Evolutionary conservation across 257 asterid genomes (phyloP).

Genomic region (Solanum appendiculatum): DNA sequence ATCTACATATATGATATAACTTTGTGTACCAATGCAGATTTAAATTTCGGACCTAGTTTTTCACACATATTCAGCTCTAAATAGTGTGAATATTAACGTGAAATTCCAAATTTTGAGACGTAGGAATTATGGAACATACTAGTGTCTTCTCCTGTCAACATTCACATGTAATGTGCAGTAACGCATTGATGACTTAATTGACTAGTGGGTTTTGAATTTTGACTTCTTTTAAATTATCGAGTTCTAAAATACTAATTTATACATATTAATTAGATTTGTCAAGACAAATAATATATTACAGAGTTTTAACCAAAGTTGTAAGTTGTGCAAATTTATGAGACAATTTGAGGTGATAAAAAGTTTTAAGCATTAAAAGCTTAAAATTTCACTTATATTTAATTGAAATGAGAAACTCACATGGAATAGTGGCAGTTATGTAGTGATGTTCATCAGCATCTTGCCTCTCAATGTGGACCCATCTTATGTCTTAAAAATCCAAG

Average conservation of each 20-base stretch:
- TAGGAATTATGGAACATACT: neutral
- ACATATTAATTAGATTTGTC: neutral
- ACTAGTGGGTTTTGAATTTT: neutral
- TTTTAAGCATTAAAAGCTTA: neutral
- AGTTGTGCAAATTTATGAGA: neutral
- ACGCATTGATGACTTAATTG: neutral
- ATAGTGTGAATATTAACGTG: neutral
- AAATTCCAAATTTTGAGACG: neutral
- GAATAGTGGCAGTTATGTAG: neutral
- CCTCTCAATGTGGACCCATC: neutral
- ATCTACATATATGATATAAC: neutral
- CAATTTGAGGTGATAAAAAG: neutral
- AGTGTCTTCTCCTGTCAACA: neutral
- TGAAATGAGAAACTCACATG: neutral
- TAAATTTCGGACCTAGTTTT: neutral
- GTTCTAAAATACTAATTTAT: neutral
- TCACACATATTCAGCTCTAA: neutral
- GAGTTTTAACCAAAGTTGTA: neutral
- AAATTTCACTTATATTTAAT: neutral
- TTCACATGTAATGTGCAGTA: neutral
- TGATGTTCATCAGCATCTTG: neutral
- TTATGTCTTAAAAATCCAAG: neutral
- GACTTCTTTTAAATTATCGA: neutral
- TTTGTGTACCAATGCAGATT: neutral
- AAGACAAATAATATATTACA: neutral